Evolutionary conservation across 169 alveolate genomes (phyloP).

Genomic region (Plasmodium falciparum): DNA sequence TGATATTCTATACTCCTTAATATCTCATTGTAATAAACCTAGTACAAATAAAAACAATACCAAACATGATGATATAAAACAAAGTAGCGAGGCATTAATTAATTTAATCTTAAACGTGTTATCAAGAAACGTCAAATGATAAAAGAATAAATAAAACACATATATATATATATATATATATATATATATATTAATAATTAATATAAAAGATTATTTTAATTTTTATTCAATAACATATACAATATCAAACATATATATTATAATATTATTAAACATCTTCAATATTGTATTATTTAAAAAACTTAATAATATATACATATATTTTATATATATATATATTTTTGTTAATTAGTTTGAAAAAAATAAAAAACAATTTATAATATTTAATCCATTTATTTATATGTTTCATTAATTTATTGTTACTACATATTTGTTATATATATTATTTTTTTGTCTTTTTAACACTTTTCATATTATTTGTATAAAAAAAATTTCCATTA

Average conservation of each 20-base stretch:
- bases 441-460: not conserved
- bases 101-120: constrained; percentile 19
- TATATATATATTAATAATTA: no score
- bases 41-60: constrained; percentile 8
- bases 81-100: constrained; percentile 33
- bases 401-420: no score
- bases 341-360: constrained; percentile 1
- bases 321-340: not conserved
- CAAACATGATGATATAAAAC: constrained; percentile 34
- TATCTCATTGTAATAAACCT: constrained; percentile 26
- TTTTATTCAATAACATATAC: no score
- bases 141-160: not conserved
- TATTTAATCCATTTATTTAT: no score
- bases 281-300: no score
- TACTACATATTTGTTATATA: not conserved
- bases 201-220: no score
- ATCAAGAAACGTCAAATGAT: constrained; percentile 37
- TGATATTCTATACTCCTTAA: constrained; percentile 36
- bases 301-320: not conserved
- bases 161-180: no score
- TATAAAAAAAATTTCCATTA: not conserved
- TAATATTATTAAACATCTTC: no score
- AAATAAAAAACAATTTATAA: no score
- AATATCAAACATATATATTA: no score
- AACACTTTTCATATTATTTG: constrained; percentile 1